These are phyloP conservation scores for Ascochyta viciae-villosae DNA, from an alignment of 2,329 filamentous ascomycete species.

Conservation along the genomic window DNA sequence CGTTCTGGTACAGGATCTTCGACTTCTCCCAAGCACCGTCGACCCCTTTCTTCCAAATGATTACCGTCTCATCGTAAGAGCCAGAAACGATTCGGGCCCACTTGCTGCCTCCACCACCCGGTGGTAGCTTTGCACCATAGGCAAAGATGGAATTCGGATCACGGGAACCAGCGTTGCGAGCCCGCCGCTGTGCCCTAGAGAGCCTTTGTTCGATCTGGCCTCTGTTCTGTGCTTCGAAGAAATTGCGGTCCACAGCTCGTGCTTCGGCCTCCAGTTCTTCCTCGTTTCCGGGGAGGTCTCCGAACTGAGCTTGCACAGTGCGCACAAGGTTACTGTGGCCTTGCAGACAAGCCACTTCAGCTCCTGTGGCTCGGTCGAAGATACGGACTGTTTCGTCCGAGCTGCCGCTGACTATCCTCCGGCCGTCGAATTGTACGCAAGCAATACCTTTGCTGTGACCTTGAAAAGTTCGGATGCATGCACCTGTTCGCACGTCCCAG, in stretches of 20 bases:
- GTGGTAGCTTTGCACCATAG: slow-evolving; percentile 84
- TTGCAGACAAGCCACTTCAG: slow-evolving; percentile 86
- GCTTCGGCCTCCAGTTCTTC: slow-evolving; percentile 78
- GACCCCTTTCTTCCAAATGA: slow-evolving; percentile 88
- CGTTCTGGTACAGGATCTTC: slow-evolving; percentile 77
- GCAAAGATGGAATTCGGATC: slow-evolving; percentile 78
- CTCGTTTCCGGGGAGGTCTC: slow-evolving; percentile 81
- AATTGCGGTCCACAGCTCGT: slow-evolving; percentile 73
- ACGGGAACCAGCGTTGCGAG: slow-evolving; percentile 73
- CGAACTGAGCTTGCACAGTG: slow-evolving; percentile 94
- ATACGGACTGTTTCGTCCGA: slow-evolving; percentile 97
- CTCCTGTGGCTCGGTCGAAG: slow-evolving; percentile 83
- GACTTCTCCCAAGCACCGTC: slow-evolving; percentile 84
- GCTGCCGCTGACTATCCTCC: slow-evolving; percentile 92
- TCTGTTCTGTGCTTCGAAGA: slow-evolving; percentile 64
- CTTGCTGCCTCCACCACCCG: slow-evolving; percentile 85
- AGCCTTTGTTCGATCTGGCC: slow-evolving; percentile 51
- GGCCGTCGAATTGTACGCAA: slow-evolving; percentile 94
- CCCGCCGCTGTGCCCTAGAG: slow-evolving; percentile 43
- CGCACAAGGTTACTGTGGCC: slow-evolving; percentile 86
- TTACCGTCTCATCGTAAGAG: slow-evolving; percentile 94
- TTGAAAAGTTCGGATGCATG: slow-evolving; percentile 77
- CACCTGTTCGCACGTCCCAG: slow-evolving; percentile 86
- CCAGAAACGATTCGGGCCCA: slow-evolving; percentile 97
- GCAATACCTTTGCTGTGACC: slow-evolving; percentile 96